Evolutionary conservation across 495 filamentous ascomycete genomes (phyloP), one percentile per base, ranked within the genome.

Genomic region (Cetradonia linearis): DNA sequence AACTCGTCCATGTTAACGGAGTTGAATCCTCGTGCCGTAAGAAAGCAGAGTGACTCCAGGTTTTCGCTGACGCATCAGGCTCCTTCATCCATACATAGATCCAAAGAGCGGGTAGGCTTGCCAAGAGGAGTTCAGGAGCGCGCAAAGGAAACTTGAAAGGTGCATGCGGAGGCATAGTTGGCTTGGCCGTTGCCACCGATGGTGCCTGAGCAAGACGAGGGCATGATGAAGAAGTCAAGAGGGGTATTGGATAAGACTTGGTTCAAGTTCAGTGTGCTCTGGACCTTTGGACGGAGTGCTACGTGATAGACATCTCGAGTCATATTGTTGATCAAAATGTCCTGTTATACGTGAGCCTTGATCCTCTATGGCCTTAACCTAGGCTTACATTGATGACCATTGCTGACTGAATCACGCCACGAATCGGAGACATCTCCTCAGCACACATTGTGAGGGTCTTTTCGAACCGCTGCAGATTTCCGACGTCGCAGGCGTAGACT

Each of bases 311-410:
- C 69, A 1, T 77, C 68, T 56, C 71, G 73, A 6, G 71, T 72
- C 76, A 83, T 79, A 56, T 82, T 79, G 57, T 80, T 77, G 59
- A 80, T 81, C 9, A 80, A 66, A 5, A 76, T 69, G 61, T 85
- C 83, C 73, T 82, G 1, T 23, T 33, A 18, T 11, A 13, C 37
- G 36, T 55, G 3, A 37, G 31, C 28, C n/a, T n/a, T 20, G 42
- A 52, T 44, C 18, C 2, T 8, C 18, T 44, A n/a, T 20, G 18
- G 14, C 0, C 20, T 44, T 7, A 44, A 20, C 40, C 14, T 8
- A 44, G 3, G 3, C 40, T 44, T 65, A 67, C 65, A 33, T 60
- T 55, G 13, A 73, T 62, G 40, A 71, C 67, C 71, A 72, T 75
- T 27, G 71, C 67, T 30, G 64, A 70, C 48, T 72, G 76, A 10